These are phyloP conservation scores for Phycomyces nitens DNA, from an alignment of 192 early-diverging fungal species.

Conservation along the genomic window DNA sequence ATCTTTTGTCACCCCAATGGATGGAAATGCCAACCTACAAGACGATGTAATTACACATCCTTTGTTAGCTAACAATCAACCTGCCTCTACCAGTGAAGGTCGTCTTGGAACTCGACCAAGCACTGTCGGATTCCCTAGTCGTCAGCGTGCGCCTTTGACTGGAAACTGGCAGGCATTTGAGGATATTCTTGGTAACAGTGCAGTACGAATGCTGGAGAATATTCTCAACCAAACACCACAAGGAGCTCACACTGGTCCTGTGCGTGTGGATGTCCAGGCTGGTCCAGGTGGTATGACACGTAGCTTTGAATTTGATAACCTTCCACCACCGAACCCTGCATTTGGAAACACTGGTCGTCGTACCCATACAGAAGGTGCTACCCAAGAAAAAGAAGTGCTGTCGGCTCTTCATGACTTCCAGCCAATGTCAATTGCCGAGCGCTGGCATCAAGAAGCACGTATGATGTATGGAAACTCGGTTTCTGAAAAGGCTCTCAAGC, in stretches of 20 bases:
- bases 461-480: conserved; percentile 70
- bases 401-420: conserved; percentile 66
- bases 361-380: conserved; percentile 10
- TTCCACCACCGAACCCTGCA: conserved; percentile 7
- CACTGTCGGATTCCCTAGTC: conserved; percentile 10
- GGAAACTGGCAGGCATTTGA: conserved; percentile 60
- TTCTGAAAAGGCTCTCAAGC: conserved; percentile 54
- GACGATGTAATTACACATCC: conserved; percentile 66
- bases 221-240: conserved; percentile 31
- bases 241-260: conserved; percentile 19
- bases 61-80: conserved; percentile 52
- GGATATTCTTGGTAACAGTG: conserved; percentile 58
- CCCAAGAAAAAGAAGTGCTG: conserved; percentile 37
- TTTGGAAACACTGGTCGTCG: neutral
- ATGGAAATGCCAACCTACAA: conserved; percentile 31
- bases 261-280: conserved; percentile 36
- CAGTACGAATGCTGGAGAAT: conserved; percentile 52
- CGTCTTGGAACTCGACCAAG: neutral
- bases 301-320: conserved; percentile 35
- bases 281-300: conserved; percentile 31
- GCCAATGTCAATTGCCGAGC: conserved; percentile 66
- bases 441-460: conserved; percentile 85
- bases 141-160: conserved; percentile 34
- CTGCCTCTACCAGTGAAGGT: conserved; percentile 1
- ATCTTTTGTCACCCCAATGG: conserved; percentile 6